phyloP scores from a whole-genome alignment of 768 basidiomycete species.

The Leccinum boreale region DNA sequence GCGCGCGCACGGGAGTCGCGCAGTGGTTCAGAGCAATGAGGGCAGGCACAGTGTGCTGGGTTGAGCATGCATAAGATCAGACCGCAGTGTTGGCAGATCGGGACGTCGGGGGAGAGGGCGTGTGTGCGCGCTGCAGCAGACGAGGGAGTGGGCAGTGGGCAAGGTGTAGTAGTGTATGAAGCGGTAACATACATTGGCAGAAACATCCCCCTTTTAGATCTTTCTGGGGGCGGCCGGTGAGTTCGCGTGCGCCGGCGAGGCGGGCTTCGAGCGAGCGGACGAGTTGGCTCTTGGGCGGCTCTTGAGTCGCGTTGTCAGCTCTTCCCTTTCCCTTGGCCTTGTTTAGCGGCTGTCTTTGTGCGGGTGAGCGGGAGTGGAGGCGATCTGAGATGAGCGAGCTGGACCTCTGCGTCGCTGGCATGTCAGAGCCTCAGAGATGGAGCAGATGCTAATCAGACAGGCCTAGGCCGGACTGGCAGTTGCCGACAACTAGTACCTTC shows the following conservation, averaged over 20 bases:
- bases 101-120: conserved; percentile 50
- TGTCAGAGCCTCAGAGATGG: not conserved
- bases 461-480: too few relatives aligned
- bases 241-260: conserved; percentile 36
- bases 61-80: conserved; percentile 62
- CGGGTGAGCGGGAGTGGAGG: conserved; percentile 33
- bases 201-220: conserved; percentile 69
- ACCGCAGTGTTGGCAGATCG: conserved; percentile 57
- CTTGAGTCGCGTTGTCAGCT: conserved; percentile 35
- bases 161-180: not conserved
- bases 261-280: conserved; percentile 48
- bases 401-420: conserved; percentile 15
- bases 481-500: too few relatives aligned
- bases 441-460: too few relatives aligned
- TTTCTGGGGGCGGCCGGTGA: conserved; percentile 32
- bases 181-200: conserved; percentile 47
- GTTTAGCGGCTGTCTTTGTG: conserved; percentile 20
- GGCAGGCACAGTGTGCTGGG: conserved; percentile 51
- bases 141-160: not conserved
- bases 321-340: conserved; percentile 34
- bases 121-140: conserved; percentile 50
- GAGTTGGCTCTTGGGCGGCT: conserved; percentile 44
- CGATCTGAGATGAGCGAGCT: conserved; percentile 53
- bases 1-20: conserved; percentile 32
- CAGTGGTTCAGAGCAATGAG: conserved; percentile 46